These are phyloP conservation scores for Coriaria nepalensis DNA, from an alignment of 306 rosid species.

Conservation along the genomic window DNA sequence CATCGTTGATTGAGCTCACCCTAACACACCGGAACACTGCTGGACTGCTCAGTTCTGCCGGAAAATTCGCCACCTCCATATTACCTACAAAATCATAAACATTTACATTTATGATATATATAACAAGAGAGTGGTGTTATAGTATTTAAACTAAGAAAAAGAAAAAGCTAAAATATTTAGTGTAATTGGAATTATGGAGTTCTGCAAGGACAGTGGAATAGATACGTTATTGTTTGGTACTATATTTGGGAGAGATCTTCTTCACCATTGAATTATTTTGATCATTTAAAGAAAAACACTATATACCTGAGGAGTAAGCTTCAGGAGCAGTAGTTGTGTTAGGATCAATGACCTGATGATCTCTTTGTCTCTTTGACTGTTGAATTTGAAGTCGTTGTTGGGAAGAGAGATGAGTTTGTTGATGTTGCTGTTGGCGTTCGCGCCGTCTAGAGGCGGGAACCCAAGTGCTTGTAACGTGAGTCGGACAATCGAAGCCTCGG, in stretches of 20 bases:
- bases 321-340: too few relatives aligned
- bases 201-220: too few relatives aligned
- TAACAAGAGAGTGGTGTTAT: too few relatives aligned
- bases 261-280: background rate
- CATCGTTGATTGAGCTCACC: conserved; percentile 54
- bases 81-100: background rate
- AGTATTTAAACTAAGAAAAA: too few relatives aligned
- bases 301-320: conserved; percentile 37
- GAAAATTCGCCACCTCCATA: conserved; percentile 49
- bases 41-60: conserved; percentile 44
- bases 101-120: background rate
- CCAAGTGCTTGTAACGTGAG: conserved; percentile 92
- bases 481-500: conserved; percentile 74
- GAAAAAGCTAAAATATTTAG: too few relatives aligned
- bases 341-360: conserved; percentile 16
- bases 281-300: background rate
- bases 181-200: too few relatives aligned
- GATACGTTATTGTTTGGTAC: too few relatives aligned
- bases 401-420: background rate
- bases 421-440: conserved; percentile 45
- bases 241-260: too few relatives aligned
- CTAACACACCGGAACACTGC: conserved; percentile 73
- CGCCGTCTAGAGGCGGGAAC: conserved; percentile 78
- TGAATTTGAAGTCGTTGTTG: conserved; percentile 17
- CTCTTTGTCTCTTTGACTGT: conserved; percentile 32